Evolutionary conservation across 345 rosid genomes (phyloP), one percentile per base, ranked within the genome.

Genomic region (Clausena lansium): DNA sequence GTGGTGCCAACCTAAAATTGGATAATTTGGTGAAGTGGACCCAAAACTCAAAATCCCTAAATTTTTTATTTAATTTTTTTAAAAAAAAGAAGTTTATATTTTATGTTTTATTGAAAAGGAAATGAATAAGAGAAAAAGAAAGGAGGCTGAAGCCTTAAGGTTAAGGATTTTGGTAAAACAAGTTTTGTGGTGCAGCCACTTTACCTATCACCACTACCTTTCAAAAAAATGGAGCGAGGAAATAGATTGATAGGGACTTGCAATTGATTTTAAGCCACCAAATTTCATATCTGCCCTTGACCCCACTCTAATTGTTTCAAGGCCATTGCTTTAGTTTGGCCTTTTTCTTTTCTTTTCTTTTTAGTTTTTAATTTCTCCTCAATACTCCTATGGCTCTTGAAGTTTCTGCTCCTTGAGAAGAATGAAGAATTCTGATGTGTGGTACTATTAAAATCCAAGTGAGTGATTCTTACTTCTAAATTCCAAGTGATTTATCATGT

Each of bases 251-350:
- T 64, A 45, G 83, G 76, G 13, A 6, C 66, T 39, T 36, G 15
- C 59, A 62, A 24, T 17, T 38, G 15, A 80, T 55, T 80, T 33
- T 70, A 7, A 75, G n/a, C 83, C 86, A 78, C 81, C 25, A 77
- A 77, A 60, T 66, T 57, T 58, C 78, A 70, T 74, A 69, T 58
- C 79, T 57, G 24, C 41, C 39, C 27, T 9, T 54, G 81, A 25
- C 80, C 82, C 77, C 78, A 50, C 59, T 4, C 63, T 1, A 1
- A 0, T 65, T 28, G 33, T 24, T 73, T 28, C 4, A 22, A 30
- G 69, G 57, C 75, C 61, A 28, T 55, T 39, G 25, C 62, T 63
- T 78, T 66, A 2, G 4, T 10, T 9, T 3, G 9, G 0, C 19
- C 30, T 45, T 17, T 45, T 19, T 6, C 2, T 1, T 20, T 3